Percentiles rank a stretch among this genome's conserved stretches.
Evolutionary conservation across 2,329 filamentous ascomycete genomes (phyloP).

Genomic region (Chrysosporium keratinophilum): DNA sequence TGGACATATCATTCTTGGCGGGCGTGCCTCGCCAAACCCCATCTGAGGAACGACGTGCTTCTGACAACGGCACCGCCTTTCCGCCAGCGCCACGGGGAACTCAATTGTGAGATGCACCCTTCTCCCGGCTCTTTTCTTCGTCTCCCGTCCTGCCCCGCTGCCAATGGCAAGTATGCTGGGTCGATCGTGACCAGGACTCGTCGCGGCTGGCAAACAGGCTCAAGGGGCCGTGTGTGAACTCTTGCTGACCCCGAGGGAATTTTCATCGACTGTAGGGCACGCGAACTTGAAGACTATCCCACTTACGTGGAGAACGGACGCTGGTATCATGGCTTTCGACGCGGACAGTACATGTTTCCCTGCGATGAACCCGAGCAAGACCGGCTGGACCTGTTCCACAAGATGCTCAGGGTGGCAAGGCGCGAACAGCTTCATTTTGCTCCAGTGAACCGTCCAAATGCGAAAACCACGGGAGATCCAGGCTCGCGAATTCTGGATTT

Average conservation of each 20-base stretch:
- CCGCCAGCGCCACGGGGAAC: slow-evolving; percentile 9
- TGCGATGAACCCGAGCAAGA: slow-evolving; percentile 70
- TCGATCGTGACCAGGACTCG: not conserved
- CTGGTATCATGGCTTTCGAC: slow-evolving; percentile 56
- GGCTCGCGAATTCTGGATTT: slow-evolving; percentile 49
- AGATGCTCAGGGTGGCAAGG: slow-evolving; percentile 59
- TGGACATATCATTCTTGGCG: slow-evolving; percentile 18
- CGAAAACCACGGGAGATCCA: slow-evolving; percentile 6
- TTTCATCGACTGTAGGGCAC: slow-evolving; percentile 22
- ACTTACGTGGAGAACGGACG: slow-evolving; percentile 57
- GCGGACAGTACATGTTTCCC: slow-evolving; percentile 63
- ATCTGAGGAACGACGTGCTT: slow-evolving; percentile 11
- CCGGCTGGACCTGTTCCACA: slow-evolving; percentile 72
- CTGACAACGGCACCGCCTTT: slow-evolving; percentile 8
- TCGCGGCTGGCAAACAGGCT: not conserved
- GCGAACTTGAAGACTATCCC: slow-evolving; percentile 26
- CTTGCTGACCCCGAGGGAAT: not conserved
- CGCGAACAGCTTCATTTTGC: slow-evolving; percentile 37
- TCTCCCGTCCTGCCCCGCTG: not conserved
- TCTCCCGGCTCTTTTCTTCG: not conserved
- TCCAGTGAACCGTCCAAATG: slow-evolving; percentile 21
- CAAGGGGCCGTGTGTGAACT: not conserved
- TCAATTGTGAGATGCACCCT: slow-evolving; percentile 13
- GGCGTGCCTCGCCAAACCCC: slow-evolving; percentile 13
- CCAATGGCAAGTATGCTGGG: no score